phyloP scores from a whole-genome alignment of 352 stramenopile species.

The Phytophthora fragariae region DNA sequence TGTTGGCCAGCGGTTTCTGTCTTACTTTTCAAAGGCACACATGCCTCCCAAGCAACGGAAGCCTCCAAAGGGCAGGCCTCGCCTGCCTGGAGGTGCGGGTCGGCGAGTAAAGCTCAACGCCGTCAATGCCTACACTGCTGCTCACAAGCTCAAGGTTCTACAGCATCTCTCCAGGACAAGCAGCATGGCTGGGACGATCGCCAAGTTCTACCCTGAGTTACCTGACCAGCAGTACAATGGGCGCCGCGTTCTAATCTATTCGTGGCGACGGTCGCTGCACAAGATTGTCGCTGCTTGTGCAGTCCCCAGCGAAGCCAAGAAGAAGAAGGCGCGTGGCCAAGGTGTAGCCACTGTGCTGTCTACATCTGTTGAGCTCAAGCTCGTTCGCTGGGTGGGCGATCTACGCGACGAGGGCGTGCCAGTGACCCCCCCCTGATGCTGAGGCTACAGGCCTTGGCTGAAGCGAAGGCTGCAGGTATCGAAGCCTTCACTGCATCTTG shows the following conservation, averaged over 20 bases:
- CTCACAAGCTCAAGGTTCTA: neutral
- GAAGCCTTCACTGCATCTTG: too few species aligned
- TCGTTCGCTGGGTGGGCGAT: neutral
- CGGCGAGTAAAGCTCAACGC: neutral
- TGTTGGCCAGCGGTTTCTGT: too few species aligned
- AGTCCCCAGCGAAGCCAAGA: neutral
- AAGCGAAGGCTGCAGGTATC: too few species aligned
- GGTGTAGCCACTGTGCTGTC: neutral
- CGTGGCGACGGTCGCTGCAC: neutral
- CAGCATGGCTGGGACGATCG: neutral
- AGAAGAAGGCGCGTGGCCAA: neutral
- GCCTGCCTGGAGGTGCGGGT: neutral
- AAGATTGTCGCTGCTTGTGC: neutral
- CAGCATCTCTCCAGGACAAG: neutral
- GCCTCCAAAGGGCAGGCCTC: neutral
- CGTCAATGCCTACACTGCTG: neutral
- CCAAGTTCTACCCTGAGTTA: neutral
- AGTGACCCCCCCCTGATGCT: too few species aligned
- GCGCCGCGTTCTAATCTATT: neutral
- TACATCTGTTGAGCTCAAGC: neutral
- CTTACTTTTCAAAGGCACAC: too few species aligned
- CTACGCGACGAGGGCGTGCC: slow-evolving; percentile 1
- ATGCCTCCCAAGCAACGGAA: neutral
- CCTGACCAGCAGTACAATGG: neutral
- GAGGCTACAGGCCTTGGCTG: too few species aligned